Evolutionary conservation across 2,329 filamentous ascomycete species (phyloP), one percentile per base, ranked within the genome.

Genomic region (Colletotrichum horii): DNA sequence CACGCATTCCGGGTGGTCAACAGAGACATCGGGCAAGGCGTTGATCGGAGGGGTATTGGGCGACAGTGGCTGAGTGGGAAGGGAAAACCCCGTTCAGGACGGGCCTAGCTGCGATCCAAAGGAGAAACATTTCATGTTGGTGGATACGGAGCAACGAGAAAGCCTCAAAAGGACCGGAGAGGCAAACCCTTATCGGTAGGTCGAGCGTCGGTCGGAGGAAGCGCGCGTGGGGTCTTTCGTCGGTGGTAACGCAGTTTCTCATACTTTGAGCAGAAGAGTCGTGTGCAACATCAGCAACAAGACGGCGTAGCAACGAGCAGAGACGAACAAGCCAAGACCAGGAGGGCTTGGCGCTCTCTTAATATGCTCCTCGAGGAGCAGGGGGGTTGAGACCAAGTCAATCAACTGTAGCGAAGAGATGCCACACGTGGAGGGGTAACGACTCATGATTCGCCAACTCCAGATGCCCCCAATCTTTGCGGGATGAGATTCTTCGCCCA

Each of bases 1-100:
- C 73, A 28, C 64, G 64, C 73, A 73, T 64, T 73, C 73, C 73
- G 70, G 73, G 32, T 75, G 73, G 73, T 43, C 62, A 28, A 72
- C 19, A 70, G 70, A 60, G 14, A 24, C 30, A 67, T 38, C 62
- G 30, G 43, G 24, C 58, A 48, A 32, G 12, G 26, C 32, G 32
- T 70, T 70, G 70, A 65, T 68, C 32, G 64, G 70, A 28, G 58
- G 62, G 73, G 34, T 28, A 58, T 66, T 55, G 72, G 61, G 55
- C 28, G 62, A 36, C 22, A 26, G 55, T 72, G 73, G 64, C 70
- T 68, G 56, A 65, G 62, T 22, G 61, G 32, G 36, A 28, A 66
- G 22, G 36, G 38, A 48, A 48, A n/a, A 7, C 36, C 62, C 24
- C 36, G 62, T 66, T 19, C 62, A 38, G 26, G 62, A n/a, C 19